Evolutionary conservation across 1,284 basidiomycete genomes (phyloP).

Genomic region (Taiwanofungus camphoratus): DNA sequence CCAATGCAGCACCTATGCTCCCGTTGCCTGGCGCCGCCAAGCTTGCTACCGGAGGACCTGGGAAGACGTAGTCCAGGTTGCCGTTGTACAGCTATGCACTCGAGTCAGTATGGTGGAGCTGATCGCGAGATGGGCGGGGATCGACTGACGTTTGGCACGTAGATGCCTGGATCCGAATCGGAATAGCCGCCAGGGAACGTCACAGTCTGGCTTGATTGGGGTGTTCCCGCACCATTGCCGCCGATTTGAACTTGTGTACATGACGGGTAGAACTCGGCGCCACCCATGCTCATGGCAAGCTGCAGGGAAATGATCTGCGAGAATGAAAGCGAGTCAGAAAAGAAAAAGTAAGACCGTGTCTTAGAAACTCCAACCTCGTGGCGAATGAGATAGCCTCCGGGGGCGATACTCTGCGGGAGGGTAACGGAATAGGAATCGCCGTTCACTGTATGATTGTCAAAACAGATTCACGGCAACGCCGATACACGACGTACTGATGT

Average conservation of each 20-base stretch:
- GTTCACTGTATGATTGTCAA: constrained; percentile 26
- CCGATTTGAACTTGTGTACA: constrained; percentile 57
- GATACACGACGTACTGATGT: constrained; percentile 24
- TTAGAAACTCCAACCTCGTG: constrained; percentile 41
- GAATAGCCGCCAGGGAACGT: constrained; percentile 60
- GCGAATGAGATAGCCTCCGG: constrained; percentile 66
- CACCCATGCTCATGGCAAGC: constrained; percentile 39
- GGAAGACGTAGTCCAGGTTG: constrained; percentile 31
- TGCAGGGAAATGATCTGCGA: constrained; percentile 59
- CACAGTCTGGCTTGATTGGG: constrained; percentile 41
- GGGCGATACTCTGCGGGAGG: constrained; percentile 47
- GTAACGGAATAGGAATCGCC: constrained; percentile 38
- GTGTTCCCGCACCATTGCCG: constrained; percentile 41
- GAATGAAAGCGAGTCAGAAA: no score
- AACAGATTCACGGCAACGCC: neutral
- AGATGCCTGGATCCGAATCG: constrained; percentile 58
- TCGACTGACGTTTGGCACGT: constrained; percentile 39
- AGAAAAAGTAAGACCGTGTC: no score
- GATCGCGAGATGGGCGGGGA: neutral
- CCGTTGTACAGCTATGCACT: constrained; percentile 32
- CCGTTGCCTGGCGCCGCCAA: constrained; percentile 23
- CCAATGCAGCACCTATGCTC: constrained; percentile 14
- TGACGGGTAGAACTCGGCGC: constrained; percentile 68
- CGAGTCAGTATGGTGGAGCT: neutral
- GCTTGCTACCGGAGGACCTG: constrained; percentile 32